Evolutionary conservation across 2,329 filamentous ascomycete genomes (phyloP), one percentile per base, ranked within the genome.

Genomic region (Aspergillus brasiliensis): DNA sequence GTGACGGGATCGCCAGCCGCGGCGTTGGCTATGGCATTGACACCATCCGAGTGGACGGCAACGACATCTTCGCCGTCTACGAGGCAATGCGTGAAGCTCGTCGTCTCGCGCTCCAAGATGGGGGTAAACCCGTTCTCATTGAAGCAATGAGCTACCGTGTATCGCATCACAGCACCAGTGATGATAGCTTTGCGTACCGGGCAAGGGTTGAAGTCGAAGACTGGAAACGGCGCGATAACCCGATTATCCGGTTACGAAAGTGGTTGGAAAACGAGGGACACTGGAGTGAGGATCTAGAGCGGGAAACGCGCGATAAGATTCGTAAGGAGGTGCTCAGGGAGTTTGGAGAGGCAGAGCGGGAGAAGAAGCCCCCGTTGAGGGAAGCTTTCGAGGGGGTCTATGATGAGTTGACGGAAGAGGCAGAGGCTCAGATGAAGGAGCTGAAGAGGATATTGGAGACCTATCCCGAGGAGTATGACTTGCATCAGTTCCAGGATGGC

Each of bases 101-200:
- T 2, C 83, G 86, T 51, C 86, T 94, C 71, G 93, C 94, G 0
- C 83, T 98, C 3, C 81, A 89, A 58, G 87, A 91, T 46, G 91
- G 91, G n/a, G 91, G 91, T 3, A 87, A 85, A 63, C 92, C 92
- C 0, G 85, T 99, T 0, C 81, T 99, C 7, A 89, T 99, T 42
- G 95, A 99, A 78, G 92, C 92, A 58, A 96, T 99, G 91, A 94
- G 91, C 23, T 99, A 99, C 78, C 92, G 95, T n/a, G 93, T 98
- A 46, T 94, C 91, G 6, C 92, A 99, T 74, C 95, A 99, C 80
- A 97, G 92, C 77, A 99, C 95, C 0, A 95, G 91, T 0, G 95
- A 99, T 72, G 95, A 99, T 78, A 95, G 91, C 25, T 99, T 97
- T 71, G 95, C 95, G 0, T 99, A 99, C 79, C 90, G 95, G 8